phyloP scores from a whole-genome alignment of 2,329 filamentous ascomycete genomes.

The Neopestalotiopsis sp. region DNA sequence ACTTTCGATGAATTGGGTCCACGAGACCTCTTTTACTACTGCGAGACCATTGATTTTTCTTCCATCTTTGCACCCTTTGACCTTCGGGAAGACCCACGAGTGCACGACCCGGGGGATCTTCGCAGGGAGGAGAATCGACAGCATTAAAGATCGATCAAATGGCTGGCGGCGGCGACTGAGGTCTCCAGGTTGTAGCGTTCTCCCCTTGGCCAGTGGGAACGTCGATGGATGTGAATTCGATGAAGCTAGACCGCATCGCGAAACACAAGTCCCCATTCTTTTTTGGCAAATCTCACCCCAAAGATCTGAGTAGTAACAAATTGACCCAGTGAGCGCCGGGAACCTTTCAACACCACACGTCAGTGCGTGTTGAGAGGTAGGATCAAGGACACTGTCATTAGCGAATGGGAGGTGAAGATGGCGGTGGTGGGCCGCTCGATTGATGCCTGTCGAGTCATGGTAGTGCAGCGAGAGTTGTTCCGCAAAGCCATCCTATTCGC shows the following conservation, averaged over 20 bases:
- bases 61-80: background rate
- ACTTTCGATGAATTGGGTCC: background rate
- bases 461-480: conserved; percentile 2
- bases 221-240: background rate
- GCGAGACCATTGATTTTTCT: background rate
- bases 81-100: background rate
- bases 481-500: background rate
- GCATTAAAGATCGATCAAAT: conserved; percentile 3
- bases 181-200: background rate
- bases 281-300: background rate
- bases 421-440: background rate
- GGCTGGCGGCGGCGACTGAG: background rate
- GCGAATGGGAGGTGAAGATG: background rate
- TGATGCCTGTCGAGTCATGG: conserved; percentile 2
- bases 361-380: background rate
- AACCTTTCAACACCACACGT: background rate
- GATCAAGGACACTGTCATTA: background rate
- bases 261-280: background rate
- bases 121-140: conserved; percentile 1
- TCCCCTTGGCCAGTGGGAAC: background rate
- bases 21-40: background rate
- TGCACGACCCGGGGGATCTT: background rate
- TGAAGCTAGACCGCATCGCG: background rate
- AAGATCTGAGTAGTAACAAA: background rate
- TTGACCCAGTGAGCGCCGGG: background rate